Evolutionary conservation across 2,329 filamentous ascomycete species (phyloP), one percentile per base, ranked within the genome.

Genomic region (Botrytis fabae): DNA sequence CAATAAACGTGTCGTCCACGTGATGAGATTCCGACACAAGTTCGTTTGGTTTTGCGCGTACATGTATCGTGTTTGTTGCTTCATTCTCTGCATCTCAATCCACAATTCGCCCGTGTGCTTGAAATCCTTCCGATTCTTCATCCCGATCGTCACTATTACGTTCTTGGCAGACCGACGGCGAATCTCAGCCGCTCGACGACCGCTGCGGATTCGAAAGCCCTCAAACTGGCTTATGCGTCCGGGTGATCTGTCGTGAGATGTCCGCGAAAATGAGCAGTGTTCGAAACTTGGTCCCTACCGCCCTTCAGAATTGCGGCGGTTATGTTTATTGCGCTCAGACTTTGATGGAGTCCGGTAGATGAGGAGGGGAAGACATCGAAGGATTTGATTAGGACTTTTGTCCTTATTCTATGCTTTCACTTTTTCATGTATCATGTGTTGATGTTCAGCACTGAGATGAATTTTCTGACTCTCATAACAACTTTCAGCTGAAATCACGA

Each of bases 281-380:
- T 72, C 62, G 59, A 68, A 22, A 68, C 28, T 32, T 72, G 62
- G 59, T 72, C 70, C 42, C 20, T 68, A 59, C 51, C 38, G 32
- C 32, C 32, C 25, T 54, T 3, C 12, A 68, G 38, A 40, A 14
- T 68, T 51, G 32, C 66, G 28, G 66, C 66, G 66, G 51, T 25
- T 69, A 69, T 22, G 5, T 28, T 54, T 2, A 54, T 68, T 54
- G 35, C 46, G 46, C 64, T 40, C 64, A 68, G 46, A 54, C 46
- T 54, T 16, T 20, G 5, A 25, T 68, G 16, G 10, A 22, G 16
- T 20, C 32, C 14, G 64, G 14, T 54, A 54, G 35, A 68, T 40
- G 46, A 40, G 25, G 9, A 28, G 10, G 32, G 46, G n/a, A 7
- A 40, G 32, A 14, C 35, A 40, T 68, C 16, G 32, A 25, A 44